Evolutionary conservation across 306 rosid species (phyloP).

Genomic region (Trifolium fragiferum): DNA sequence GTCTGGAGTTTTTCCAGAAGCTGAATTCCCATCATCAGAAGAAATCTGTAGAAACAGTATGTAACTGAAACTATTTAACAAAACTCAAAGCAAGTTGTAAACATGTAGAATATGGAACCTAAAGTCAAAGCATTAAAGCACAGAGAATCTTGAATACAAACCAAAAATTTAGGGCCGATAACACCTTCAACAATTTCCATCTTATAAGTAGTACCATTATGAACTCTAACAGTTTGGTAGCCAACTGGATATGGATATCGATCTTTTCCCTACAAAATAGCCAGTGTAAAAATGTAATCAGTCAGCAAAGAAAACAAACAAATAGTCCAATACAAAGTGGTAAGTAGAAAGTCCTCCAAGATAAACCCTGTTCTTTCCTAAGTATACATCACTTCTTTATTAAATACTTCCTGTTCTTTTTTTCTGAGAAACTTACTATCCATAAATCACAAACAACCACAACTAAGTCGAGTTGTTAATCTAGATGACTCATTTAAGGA

Average conservation of each 20-base stretch:
- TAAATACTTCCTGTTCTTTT: neutral
- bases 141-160: conserved; percentile 47
- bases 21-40: conserved; percentile 69
- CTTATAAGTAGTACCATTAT: conserved; percentile 66
- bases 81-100: conserved; percentile 33
- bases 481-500: neutral
- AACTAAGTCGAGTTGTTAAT: neutral
- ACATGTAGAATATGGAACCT: conserved; percentile 26
- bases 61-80: conserved; percentile 27
- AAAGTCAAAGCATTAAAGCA: conserved; percentile 21
- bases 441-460: neutral
- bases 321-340: neutral
- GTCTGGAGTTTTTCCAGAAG: conserved; percentile 86
- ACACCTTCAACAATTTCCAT: conserved; percentile 84
- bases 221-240: conserved; percentile 69
- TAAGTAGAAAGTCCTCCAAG: neutral
- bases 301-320: conserved; percentile 31
- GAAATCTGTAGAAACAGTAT: conserved; percentile 55
- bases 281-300: conserved; percentile 32
- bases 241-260: conserved; percentile 93
- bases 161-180: conserved; percentile 81
- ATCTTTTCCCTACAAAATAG: conserved; percentile 74
- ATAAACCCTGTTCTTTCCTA: conserved; percentile 12
- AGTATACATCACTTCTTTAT: conserved; percentile 13
- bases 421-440: neutral